Conservation (phyloP, 129 eudicot species). For the Lonicera japonica region DNA sequence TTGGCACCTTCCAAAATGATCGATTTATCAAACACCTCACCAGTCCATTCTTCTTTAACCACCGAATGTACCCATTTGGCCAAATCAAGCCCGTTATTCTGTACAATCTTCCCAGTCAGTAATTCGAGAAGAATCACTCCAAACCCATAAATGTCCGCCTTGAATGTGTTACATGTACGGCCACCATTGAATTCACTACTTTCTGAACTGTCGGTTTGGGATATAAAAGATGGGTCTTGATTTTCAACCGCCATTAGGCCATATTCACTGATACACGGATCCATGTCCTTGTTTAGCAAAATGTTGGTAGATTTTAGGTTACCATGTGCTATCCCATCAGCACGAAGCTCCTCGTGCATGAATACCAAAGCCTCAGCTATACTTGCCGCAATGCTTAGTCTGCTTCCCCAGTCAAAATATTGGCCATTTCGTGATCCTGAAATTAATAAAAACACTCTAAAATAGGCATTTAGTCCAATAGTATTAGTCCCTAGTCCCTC, state of each 20-base stretch:
- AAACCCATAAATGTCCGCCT: constrained; percentile 43
- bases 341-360: constrained; percentile 59
- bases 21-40: constrained; percentile 58
- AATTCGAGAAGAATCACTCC: constrained; percentile 68
- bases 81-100: constrained; percentile 48
- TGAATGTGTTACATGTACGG: constrained; percentile 20
- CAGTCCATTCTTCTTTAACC: constrained; percentile 76
- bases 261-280: constrained; percentile 59
- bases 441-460: background rate
- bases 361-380: constrained; percentile 48
- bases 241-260: constrained; percentile 56
- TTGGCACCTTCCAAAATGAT: constrained; percentile 51
- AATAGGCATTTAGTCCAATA: too few species aligned
- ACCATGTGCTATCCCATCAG: constrained; percentile 58
- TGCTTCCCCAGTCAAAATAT: constrained; percentile 58
- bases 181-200: constrained; percentile 10
- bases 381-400: constrained; percentile 46
- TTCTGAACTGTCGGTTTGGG: constrained; percentile 11
- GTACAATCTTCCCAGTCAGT: constrained; percentile 58
- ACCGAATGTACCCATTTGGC: constrained; percentile 71
- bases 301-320: constrained; percentile 82
- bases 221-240: constrained; percentile 12
- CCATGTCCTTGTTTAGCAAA: constrained; percentile 41
- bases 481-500: too few species aligned
- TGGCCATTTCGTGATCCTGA: constrained; percentile 57